These are phyloP conservation scores for Beauveria medogensis DNA, from an alignment of 2,329 filamentous ascomycete genomes.

Conservation along the genomic window DNA sequence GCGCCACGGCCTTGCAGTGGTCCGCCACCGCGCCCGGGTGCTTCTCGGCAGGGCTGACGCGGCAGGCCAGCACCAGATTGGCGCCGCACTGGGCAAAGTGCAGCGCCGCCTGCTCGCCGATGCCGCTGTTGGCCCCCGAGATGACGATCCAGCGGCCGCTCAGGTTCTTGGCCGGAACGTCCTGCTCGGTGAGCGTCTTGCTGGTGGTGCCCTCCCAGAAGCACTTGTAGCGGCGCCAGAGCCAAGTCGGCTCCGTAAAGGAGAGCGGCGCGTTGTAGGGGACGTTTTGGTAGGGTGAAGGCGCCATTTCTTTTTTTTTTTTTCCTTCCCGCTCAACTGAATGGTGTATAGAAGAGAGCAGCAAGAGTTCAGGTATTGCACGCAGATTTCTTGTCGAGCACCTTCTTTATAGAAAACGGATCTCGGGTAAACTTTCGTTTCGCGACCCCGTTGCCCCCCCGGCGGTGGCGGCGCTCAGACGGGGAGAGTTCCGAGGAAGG, in stretches of 20 bases:
- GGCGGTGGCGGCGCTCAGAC: no score
- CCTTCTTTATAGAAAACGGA: neutral
- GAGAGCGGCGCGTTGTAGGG: conserved; percentile 12
- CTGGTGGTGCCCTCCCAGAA: conserved; percentile 7
- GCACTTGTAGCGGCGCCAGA: conserved; percentile 9
- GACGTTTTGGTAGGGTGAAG: neutral
- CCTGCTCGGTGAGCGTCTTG: conserved; percentile 2
- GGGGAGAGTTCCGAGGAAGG: no score
- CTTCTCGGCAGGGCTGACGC: conserved; percentile 18
- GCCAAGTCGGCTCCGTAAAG: conserved; percentile 5
- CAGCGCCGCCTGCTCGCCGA: conserved; percentile 19
- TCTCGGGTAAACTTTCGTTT: neutral
- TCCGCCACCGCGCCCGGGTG: conserved; percentile 17
- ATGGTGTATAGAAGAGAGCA: neutral
- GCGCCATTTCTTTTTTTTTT: neutral
- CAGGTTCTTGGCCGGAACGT: conserved; percentile 10
- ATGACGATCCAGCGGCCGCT: conserved; percentile 14
- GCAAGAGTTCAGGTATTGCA: no score
- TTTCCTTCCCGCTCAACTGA: no score
- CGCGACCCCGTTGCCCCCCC: neutral
- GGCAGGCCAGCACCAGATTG: conserved; percentile 20
- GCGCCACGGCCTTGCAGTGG: conserved; percentile 15
- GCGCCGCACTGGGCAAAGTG: conserved; percentile 20
- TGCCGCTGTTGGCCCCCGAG: conserved; percentile 18
- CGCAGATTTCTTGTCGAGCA: neutral